These are phyloP conservation scores for Saccharomycopsis phalli DNA, from an alignment of 1,139 yeast genomes.

Conservation along the genomic window DNA sequence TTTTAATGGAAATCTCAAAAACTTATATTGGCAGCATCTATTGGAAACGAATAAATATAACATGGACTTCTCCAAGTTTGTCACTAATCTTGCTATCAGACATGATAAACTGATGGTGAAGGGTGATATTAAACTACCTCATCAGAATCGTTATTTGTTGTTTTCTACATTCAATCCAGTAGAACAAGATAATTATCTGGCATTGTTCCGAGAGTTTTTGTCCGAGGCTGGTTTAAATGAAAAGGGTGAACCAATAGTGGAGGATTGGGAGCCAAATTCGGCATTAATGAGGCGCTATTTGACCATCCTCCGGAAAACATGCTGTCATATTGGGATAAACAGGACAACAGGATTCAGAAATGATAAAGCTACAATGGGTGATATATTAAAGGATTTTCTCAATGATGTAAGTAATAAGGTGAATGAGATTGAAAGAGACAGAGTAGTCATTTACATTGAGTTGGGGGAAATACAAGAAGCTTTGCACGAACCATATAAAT, in stretches of 20 bases:
- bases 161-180: conserved; percentile 69
- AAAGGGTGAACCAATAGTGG: conserved; percentile 44
- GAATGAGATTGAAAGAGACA: conserved; percentile 39
- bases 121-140: conserved; percentile 67
- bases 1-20: conserved; percentile 31
- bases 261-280: conserved; percentile 43
- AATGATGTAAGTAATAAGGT: conserved; percentile 43
- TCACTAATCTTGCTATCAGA: conserved; percentile 49
- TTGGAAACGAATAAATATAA: background rate
- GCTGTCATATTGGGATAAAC: conserved; percentile 77
- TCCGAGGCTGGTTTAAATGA: conserved; percentile 52
- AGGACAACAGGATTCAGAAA: conserved; percentile 21
- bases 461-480: conserved; percentile 60
- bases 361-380: conserved; percentile 28
- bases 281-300: conserved; percentile 59
- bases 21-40: background rate
- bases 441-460: conserved; percentile 37
- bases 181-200: conserved; percentile 75
- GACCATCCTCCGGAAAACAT: conserved; percentile 59
- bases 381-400: conserved; percentile 57
- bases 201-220: conserved; percentile 52
- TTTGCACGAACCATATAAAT: conserved; percentile 36
- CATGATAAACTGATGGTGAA: conserved; percentile 82
- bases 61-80: conserved; percentile 38
- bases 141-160: conserved; percentile 60